Evolutionary conservation across 2,329 filamentous ascomycete species (phyloP), one percentile per base, ranked within the genome.

Genomic region (Leptographium flavum): DNA sequence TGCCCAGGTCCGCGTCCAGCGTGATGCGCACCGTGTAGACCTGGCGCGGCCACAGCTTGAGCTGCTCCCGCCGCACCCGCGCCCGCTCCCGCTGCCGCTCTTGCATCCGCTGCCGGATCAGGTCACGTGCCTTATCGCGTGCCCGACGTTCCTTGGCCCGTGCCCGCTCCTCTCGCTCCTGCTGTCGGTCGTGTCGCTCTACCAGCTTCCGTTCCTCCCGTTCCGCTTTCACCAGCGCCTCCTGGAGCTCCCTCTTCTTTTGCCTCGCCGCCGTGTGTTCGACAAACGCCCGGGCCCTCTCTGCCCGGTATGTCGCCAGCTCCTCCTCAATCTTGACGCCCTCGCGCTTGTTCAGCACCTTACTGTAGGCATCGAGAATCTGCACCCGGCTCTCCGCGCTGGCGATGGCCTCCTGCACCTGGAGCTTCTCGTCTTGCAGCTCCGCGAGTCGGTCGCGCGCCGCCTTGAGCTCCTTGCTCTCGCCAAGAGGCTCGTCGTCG

Each of bases 11-110:
- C 17, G 63, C 64, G 39, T 74, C 71, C 22, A 76, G 61, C n/a
- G 63, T 69, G 54, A 76, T 68, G 19, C 63, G 69, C 36, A 74
- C 60, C 2, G 61, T 58, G 54, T 71, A 74, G 52, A 65, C 67
- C 31, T 61, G 60, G 43, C 64, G 66, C 5, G 71, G 67, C 72
- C 71, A 75, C 53, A 71, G 72, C 3, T 56, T 56, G 31, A 64
- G 57, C 39, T 63, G 58, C 51, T 74, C 68, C 14, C 52, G 53
- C 28, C 60, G 64, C 37, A 73, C 52, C 32, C 70, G 63, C 8
- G 46, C 32, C 52, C 67, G 69, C 52, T 74, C 70, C 45, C n/a
- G 33, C 38, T 22, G 32, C n/a, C 15, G 30, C 32, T 45, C 43
- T 2, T 14, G 27, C 27, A 14, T 19, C 6, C 53, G 46, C 40